Evolutionary conservation across 305 asterid genomes (phyloP).

Genomic region (Rubia balearica): DNA sequence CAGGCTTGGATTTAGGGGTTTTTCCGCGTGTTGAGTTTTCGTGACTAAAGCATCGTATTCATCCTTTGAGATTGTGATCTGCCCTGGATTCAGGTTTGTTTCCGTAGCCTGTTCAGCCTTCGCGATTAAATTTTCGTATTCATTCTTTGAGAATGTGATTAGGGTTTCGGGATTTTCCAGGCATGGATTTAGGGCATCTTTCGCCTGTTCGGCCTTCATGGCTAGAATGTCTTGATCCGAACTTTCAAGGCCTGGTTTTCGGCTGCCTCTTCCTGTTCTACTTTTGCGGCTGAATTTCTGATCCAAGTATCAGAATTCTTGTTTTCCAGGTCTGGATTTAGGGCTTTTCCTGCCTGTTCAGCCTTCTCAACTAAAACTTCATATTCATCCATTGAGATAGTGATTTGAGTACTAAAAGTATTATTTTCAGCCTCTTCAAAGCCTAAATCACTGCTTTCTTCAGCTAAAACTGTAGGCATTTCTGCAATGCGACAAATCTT

Average conservation of each 20-base stretch:
- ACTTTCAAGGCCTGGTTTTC: background rate
- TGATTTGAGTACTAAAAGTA: background rate
- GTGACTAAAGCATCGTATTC: slow-evolving; percentile 12
- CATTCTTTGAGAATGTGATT: background rate
- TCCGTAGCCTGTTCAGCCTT: background rate
- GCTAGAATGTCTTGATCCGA: slow-evolving; percentile 3
- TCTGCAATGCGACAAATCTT: slow-evolving; percentile 31
- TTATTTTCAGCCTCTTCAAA: background rate
- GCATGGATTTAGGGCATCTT: background rate
- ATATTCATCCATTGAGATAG: background rate
- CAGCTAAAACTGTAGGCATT: slow-evolving; percentile 6
- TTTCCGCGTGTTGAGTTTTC: background rate
- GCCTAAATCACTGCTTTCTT: slow-evolving; percentile 9
- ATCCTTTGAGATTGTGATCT: slow-evolving; percentile 18
- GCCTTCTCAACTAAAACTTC: too few relatives aligned
- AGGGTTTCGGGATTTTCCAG: background rate
- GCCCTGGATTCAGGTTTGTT: background rate
- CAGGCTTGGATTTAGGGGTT: too few relatives aligned
- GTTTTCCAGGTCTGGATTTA: background rate
- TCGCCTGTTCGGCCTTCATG: background rate
- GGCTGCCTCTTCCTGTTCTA: background rate
- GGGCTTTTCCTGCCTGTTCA: background rate
- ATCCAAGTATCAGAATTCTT: background rate
- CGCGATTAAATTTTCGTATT: background rate
- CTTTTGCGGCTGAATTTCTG: slow-evolving; percentile 9